These are phyloP conservation scores for Diaporthe australafricana DNA, from an alignment of 2,329 filamentous ascomycete genomes.

Conservation along the genomic window DNA sequence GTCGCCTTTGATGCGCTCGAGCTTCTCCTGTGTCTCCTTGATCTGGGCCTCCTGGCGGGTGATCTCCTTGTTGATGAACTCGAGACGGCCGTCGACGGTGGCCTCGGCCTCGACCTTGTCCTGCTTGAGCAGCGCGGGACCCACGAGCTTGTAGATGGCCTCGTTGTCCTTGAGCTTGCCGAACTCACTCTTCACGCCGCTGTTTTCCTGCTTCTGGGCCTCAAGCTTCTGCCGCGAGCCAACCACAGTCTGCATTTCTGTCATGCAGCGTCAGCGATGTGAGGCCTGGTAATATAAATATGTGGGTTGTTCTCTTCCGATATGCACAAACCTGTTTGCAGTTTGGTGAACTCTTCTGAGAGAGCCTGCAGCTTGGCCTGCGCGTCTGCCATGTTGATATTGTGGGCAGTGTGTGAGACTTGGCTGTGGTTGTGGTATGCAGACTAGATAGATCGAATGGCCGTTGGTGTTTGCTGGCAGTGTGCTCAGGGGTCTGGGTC, in stretches of 20 bases:
- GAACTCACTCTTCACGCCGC: slow-evolving; percentile 92
- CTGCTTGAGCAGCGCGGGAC: slow-evolving; percentile 93
- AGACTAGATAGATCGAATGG: background rate
- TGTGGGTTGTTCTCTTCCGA: background rate
- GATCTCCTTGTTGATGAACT: slow-evolving; percentile 96
- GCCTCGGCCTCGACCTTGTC: slow-evolving; percentile 90
- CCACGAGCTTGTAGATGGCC: slow-evolving; percentile 95
- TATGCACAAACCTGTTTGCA: slow-evolving; percentile 77
- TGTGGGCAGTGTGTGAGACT: background rate
- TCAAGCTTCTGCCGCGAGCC: slow-evolving; percentile 90
- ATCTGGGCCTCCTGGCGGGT: slow-evolving; percentile 61
- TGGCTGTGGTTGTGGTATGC: background rate
- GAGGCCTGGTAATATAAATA: background rate
- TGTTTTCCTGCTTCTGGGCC: slow-evolving; percentile 93
- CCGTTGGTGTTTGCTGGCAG: background rate
- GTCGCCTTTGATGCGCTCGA: slow-evolving; percentile 69
- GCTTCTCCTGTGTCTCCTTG: slow-evolving; percentile 65
- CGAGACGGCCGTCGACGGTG: slow-evolving; percentile 89
- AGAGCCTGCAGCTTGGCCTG: slow-evolving; percentile 85
- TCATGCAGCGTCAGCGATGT: background rate
- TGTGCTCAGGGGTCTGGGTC: slow-evolving; percentile 5
- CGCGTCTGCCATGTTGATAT: slow-evolving; percentile 72
- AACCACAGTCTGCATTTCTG: slow-evolving; percentile 84
- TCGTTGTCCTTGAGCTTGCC: slow-evolving; percentile 80
- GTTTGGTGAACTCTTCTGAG: slow-evolving; percentile 87